A percentile compares a stretch with the other conserved stretches of the same genome.
Conservation (phyloP, 192 early-diverging fungal species). For the Coemansia erecta region DNA sequence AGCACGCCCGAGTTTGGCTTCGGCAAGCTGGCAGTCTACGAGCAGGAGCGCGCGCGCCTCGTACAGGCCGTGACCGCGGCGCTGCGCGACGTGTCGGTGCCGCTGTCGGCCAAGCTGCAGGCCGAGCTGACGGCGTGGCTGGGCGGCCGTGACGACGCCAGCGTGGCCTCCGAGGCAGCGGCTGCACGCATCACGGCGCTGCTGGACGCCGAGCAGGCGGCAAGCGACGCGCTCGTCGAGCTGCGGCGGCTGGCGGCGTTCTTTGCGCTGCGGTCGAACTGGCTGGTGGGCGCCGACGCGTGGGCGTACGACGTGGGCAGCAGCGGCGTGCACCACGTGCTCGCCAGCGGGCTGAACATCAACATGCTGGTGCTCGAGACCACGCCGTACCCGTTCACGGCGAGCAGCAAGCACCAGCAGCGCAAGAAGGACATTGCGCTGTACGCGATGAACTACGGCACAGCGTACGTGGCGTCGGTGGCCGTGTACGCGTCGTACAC, state of each 20-base stretch:
- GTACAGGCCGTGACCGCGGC: conserved; percentile 58
- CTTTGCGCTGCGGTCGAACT: conserved; percentile 69
- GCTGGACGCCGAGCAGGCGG: conserved; percentile 40
- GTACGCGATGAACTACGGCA: conserved; percentile 93
- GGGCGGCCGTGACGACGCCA: conserved; percentile 55
- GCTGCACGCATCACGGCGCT: conserved; percentile 49
- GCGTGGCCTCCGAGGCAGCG: conserved; percentile 55
- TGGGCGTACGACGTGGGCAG: conserved; percentile 86
- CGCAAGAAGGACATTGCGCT: conserved; percentile 94
- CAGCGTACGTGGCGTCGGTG: conserved; percentile 88
- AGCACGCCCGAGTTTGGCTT: conserved; percentile 88
- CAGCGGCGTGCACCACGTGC: conserved; percentile 88
- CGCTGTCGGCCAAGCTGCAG: conserved; percentile 56
- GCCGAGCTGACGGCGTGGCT: conserved; percentile 69
- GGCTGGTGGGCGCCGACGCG: conserved; percentile 86
- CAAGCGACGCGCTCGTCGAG: conserved; percentile 24
- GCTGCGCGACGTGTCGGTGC: conserved; percentile 55
- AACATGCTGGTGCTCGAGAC: conserved; percentile 93
- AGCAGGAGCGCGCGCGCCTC: conserved; percentile 67
- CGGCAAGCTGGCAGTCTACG: conserved; percentile 67
- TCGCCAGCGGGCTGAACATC: conserved; percentile 78
- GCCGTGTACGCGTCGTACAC: conserved; percentile 85
- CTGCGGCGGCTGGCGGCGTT: conserved; percentile 13
- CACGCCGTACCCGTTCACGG: conserved; percentile 64
- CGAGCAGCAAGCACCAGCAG: conserved; percentile 56